phyloP scores from a whole-genome alignment of 2,329 filamentous ascomycete species.

The Gremmenia infestans region DNA sequence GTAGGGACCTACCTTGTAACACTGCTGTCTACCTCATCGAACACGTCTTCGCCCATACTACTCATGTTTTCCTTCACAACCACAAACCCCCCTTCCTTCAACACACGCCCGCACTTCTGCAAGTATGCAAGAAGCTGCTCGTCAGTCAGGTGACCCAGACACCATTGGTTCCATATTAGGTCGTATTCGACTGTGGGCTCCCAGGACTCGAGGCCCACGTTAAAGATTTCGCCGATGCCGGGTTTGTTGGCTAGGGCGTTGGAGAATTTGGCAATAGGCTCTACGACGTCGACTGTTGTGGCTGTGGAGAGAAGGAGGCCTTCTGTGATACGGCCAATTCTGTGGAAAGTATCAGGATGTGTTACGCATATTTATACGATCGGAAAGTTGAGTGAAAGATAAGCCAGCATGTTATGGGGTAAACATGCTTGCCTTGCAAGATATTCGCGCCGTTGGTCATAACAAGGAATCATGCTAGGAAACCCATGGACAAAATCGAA shows the following conservation, averaged over 20 bases:
- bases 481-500: neutral
- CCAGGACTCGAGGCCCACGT: constrained; percentile 72
- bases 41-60: constrained; percentile 57
- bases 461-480: neutral
- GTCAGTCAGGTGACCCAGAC: constrained; percentile 76
- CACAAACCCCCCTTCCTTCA: constrained; percentile 54
- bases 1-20: constrained; percentile 55
- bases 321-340: constrained; percentile 79
- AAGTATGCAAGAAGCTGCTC: constrained; percentile 65
- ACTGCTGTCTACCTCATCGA: constrained; percentile 69
- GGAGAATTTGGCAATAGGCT: constrained; percentile 81
- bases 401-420: neutral
- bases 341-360: constrained; percentile 25
- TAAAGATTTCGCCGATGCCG: constrained; percentile 61
- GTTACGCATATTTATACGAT: neutral
- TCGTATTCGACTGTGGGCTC: constrained; percentile 56
- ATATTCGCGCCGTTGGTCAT: neutral
- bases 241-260: constrained; percentile 50
- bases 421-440: neutral
- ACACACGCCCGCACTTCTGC: constrained; percentile 48
- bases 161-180: constrained; percentile 90
- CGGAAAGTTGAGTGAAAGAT: neutral
- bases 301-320: constrained; percentile 69
- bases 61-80: constrained; percentile 78
- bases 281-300: constrained; percentile 73